Conservation (phyloP, 257 asterid genomes). For the Plantago elongata region DNA sequence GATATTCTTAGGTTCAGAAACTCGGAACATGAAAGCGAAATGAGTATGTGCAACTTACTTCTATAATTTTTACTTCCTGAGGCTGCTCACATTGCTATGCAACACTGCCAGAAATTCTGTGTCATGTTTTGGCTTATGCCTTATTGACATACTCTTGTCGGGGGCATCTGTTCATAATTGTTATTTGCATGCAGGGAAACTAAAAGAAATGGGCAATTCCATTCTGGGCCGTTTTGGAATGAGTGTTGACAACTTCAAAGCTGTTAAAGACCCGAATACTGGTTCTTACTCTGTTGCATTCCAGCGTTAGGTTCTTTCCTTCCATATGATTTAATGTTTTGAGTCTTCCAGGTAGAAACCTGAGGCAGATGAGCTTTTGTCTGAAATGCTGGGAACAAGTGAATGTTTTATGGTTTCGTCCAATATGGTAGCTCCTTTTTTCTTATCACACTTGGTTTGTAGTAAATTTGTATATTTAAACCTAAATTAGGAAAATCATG, state of each 20-base stretch:
- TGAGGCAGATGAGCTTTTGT: background rate
- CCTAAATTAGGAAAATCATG: too few species aligned
- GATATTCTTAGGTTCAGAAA: background rate
- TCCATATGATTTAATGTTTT: conserved; percentile 1
- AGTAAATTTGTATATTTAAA: too few species aligned
- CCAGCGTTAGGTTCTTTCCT: conserved; percentile 42
- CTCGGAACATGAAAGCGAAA: background rate
- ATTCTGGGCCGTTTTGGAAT: conserved; percentile 88
- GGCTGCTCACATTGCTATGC: background rate
- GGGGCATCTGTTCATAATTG: conserved; percentile 1
- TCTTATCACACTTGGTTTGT: too few species aligned
- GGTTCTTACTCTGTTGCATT: conserved; percentile 81
- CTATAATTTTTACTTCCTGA: background rate
- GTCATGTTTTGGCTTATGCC: too few species aligned
- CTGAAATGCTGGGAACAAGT: background rate
- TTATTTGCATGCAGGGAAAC: conserved; percentile 54
- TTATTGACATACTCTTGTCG: too few species aligned
- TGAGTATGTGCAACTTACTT: background rate
- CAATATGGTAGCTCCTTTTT: too few species aligned
- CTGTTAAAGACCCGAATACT: conserved; percentile 85
- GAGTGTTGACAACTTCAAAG: conserved; percentile 89
- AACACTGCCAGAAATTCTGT: too few species aligned
- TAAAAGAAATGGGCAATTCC: conserved; percentile 89
- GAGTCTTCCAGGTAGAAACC: background rate
- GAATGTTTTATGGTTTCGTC: too few species aligned